A percentile compares a stretch with the other conserved stretches of the same genome.
These are phyloP conservation scores for Wilcoxina mikolae DNA, from an alignment of 495 filamentous ascomycete species.

Conservation along the genomic window DNA sequence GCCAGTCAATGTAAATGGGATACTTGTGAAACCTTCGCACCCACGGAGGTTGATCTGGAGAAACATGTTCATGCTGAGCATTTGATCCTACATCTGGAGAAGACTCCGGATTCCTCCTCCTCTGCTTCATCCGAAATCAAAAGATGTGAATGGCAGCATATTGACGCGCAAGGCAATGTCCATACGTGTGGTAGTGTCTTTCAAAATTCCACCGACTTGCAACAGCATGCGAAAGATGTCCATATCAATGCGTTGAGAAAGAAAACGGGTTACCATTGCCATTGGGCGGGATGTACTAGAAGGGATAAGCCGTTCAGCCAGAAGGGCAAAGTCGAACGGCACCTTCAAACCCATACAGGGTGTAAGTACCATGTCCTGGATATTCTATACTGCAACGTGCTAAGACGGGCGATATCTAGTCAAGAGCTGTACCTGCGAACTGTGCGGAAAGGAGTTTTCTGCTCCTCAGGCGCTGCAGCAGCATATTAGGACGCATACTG, in stretches of 20 bases:
- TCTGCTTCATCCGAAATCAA: slow-evolving; percentile 2
- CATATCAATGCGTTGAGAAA: slow-evolving; percentile 32
- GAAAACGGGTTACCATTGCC: slow-evolving; percentile 34
- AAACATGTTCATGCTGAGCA: slow-evolving; percentile 22
- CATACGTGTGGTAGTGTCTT: slow-evolving; percentile 17
- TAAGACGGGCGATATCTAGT: slow-evolving; percentile 30
- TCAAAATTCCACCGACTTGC: slow-evolving; percentile 23
- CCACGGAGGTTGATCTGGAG: slow-evolving; percentile 19
- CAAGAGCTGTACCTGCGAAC: slow-evolving; percentile 41
- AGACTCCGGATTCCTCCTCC: background rate
- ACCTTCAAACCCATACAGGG: slow-evolving; percentile 47
- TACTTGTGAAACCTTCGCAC: slow-evolving; percentile 17
- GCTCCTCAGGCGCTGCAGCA: slow-evolving; percentile 46
- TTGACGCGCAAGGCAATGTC: slow-evolving; percentile 1
- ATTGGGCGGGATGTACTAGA: slow-evolving; percentile 36
- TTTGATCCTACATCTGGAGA: slow-evolving; percentile 7
- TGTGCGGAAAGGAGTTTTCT: slow-evolving; percentile 42
- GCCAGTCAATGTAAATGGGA: slow-evolving; percentile 24
- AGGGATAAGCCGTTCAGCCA: slow-evolving; percentile 37
- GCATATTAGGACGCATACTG: slow-evolving; percentile 46
- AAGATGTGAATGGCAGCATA: slow-evolving; percentile 19
- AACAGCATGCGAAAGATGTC: slow-evolving; percentile 32
- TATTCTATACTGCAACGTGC: background rate
- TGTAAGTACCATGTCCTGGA: slow-evolving; percentile 34
- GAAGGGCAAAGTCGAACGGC: slow-evolving; percentile 46